Conservation (phyloP, 768 basidiomycete species). For the Gelatoporia subvermispora region DNA sequence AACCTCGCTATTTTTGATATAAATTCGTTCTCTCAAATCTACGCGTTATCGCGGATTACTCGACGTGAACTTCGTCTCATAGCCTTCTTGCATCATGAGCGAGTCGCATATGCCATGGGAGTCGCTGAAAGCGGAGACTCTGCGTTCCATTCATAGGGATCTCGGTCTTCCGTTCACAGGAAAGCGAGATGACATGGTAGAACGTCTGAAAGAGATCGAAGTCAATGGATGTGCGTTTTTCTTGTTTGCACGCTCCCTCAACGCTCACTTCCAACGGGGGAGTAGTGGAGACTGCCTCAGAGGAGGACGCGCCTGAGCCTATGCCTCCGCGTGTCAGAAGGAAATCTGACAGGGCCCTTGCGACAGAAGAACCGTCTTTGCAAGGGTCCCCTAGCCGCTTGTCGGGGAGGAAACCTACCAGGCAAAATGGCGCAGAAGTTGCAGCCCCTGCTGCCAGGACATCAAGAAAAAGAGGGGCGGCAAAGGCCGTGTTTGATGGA, state of each 20-base stretch:
- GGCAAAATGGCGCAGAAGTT: too few species aligned
- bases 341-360: not conserved
- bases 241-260: not conserved
- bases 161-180: constrained; percentile 15
- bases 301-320: not conserved
- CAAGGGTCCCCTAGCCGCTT: too few species aligned
- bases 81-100: constrained; percentile 3
- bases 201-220: constrained; percentile 17
- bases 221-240: constrained; percentile 16
- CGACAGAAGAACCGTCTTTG: not conserved
- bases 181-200: constrained; percentile 18
- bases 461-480: too few species aligned
- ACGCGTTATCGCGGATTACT: too few species aligned
- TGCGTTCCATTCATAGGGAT: constrained; percentile 20
- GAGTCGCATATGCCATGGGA: constrained; percentile 21
- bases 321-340: not conserved
- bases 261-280: not conserved
- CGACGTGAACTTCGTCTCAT: constrained; percentile 1
- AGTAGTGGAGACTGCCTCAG: constrained; percentile 8
- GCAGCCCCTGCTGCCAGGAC: too few species aligned
- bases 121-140: constrained; percentile 17
- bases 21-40: too few species aligned
- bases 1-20: too few species aligned
- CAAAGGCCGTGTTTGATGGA: too few species aligned
- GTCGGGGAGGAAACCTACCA: too few species aligned